Percentiles rank a stretch among this genome's conserved stretches.
phyloP scores from a whole-genome alignment of 306 rosid genomes.

The Oxytropis ochrocephala region DNA sequence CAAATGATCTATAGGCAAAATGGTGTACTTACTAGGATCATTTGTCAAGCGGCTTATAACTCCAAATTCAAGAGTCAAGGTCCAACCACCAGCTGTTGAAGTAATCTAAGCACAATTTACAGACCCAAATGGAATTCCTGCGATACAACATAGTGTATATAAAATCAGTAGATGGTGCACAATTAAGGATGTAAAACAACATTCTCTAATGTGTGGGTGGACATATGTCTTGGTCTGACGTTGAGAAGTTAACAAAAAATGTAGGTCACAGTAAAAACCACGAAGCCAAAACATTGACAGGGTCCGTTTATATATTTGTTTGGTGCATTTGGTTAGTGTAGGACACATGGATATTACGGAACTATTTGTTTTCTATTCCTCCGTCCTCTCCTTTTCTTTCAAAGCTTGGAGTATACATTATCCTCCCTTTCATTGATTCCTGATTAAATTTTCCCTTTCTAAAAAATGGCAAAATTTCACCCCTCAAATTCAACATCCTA shows the following conservation, averaged over 20 bases:
- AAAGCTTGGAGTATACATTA: neutral
- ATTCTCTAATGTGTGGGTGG: no score
- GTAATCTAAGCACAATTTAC: constrained; percentile 82
- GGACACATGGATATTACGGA: neutral
- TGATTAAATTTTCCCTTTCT: no score
- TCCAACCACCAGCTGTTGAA: constrained; percentile 98
- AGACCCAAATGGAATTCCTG: constrained; percentile 98
- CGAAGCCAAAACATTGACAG: neutral
- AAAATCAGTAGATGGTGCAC: constrained; percentile 10
- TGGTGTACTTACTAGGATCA: no score
- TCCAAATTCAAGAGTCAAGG: constrained; percentile 96
- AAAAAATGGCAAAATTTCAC: no score
- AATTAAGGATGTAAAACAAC: no score
- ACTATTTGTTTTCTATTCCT: neutral
- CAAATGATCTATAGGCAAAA: no score
- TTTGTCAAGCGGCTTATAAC: constrained; percentile 87
- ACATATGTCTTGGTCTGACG: no score
- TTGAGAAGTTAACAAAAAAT: neutral
- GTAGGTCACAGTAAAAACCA: neutral
- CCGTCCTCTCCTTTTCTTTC: neutral
- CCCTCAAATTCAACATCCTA: no score
- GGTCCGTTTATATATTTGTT: neutral
- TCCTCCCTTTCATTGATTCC: neutral
- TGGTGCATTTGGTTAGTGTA: neutral
- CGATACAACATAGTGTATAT: constrained; percentile 20